phyloP scores from a whole-genome alignment of 768 basidiomycete species.

The Russula sp. region DNA sequence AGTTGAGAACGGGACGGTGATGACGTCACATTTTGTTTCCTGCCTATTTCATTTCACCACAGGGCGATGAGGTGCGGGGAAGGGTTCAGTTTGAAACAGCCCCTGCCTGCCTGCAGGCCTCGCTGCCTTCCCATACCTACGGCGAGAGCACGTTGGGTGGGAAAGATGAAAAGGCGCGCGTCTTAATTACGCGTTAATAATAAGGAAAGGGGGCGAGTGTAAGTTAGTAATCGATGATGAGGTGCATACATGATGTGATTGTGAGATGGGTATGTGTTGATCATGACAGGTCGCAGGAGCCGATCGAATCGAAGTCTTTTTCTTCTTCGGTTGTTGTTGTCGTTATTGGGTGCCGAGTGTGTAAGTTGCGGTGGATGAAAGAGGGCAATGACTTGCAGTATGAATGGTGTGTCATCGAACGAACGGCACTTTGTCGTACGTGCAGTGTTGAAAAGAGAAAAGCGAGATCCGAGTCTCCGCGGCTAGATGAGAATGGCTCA shows the following conservation, averaged over 20 bases:
- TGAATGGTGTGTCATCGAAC: neutral
- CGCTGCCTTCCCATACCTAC: neutral
- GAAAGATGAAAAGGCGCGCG: neutral
- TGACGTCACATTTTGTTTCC: conserved; percentile 3
- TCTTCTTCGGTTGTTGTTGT: neutral
- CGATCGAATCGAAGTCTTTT: conserved; percentile 1
- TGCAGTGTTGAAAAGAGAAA: neutral
- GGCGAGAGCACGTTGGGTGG: neutral
- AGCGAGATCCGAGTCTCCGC: neutral
- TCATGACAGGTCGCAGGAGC: neutral
- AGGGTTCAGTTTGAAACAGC: neutral
- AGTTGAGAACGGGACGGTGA: neutral
- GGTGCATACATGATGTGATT: neutral
- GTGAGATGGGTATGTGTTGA: neutral
- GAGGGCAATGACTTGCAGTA: neutral
- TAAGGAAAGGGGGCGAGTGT: neutral
- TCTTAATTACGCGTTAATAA: neutral
- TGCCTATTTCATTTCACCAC: neutral
- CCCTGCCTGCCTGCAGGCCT: neutral
- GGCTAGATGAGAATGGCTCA: neutral
- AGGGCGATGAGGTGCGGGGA: neutral
- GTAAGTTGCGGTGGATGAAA: neutral
- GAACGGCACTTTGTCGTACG: neutral
- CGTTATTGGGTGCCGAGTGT: neutral
- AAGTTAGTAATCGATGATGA: neutral